A percentile compares a stretch with the other conserved stretches of the same genome.
These are phyloP conservation scores for Trametes sp. DNA, from an alignment of 1,284 basidiomycete genomes.

Conservation along the genomic window DNA sequence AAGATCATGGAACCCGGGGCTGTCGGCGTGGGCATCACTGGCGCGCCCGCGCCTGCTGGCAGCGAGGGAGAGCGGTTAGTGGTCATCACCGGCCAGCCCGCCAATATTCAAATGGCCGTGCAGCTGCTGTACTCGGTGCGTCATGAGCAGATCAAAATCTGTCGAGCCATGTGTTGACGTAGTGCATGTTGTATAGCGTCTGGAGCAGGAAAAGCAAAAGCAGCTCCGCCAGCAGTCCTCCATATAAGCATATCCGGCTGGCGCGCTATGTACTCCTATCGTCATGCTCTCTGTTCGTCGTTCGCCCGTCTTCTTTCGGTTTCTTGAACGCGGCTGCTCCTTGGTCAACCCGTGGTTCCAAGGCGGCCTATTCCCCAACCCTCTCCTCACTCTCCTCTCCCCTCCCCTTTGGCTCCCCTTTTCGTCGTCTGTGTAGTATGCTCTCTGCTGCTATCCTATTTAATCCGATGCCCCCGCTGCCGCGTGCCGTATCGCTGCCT, in stretches of 20 bases:
- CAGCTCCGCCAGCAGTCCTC: slow-evolving; percentile 61
- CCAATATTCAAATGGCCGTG: slow-evolving; percentile 97
- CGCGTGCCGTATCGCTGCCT: slow-evolving; percentile 2
- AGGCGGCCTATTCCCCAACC: background rate
- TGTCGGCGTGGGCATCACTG: slow-evolving; percentile 68
- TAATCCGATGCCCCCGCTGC: slow-evolving; percentile 18
- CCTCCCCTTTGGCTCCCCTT: background rate
- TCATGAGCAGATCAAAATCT: slow-evolving; percentile 29
- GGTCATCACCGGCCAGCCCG: slow-evolving; percentile 92
- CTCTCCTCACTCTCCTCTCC: background rate
- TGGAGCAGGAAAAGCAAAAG: slow-evolving; percentile 91
- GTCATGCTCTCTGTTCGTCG: slow-evolving; percentile 17
- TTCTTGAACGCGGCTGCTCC: slow-evolving; percentile 4
- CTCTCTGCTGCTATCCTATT: slow-evolving; percentile 34
- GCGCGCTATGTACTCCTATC: slow-evolving; percentile 2
- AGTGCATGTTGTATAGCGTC: slow-evolving; percentile 57
- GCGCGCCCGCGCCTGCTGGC: slow-evolving; percentile 73
- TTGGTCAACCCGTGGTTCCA: background rate
- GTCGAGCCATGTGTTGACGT: slow-evolving; percentile 4
- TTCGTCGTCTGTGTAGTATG: slow-evolving; percentile 27
- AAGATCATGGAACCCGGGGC: slow-evolving; percentile 99
- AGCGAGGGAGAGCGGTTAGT: slow-evolving; percentile 89
- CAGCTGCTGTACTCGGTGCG: slow-evolving; percentile 90
- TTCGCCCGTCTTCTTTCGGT: background rate
- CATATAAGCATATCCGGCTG: slow-evolving; percentile 1